Base-by-base conservation (phyloP, 2,329 filamentous ascomycete species). In the Scedosporium dehoogii region DNA sequence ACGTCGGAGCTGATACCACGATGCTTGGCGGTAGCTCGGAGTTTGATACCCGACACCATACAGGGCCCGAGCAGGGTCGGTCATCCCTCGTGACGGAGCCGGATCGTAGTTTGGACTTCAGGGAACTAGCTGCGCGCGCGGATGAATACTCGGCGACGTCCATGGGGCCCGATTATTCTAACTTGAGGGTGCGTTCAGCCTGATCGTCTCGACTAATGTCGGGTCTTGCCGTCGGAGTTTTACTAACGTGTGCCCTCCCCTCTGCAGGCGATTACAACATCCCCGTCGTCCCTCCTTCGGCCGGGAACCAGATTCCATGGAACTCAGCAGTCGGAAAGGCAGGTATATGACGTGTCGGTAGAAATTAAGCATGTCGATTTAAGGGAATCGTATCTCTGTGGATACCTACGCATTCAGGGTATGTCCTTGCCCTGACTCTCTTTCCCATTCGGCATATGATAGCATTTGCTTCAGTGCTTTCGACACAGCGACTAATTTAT, bases 341-440 rank as follows among this genome's bases (percentile, higher is more conserved):
- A 96, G 72, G 85, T 90, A 9, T 99, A 99, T 73, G 91, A 96
- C 65, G 94, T 99, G 1, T 90, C 97, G 70, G 94, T 99, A 2
- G 92, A 97, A 72, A 91, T 99, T 68, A 96, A 97, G 75, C 89
- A 97, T 75, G 92, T 97, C 55, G 92, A 97, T 72, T 88, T 97
- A 82, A 84, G 87, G 62, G 91, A 97, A 73, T 97, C 92, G 5
- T 97, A 93, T 69, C 81, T 99, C 6, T 97, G 93, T 72, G 94
- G 94, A 58, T 97, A 97, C 74, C 79, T 99, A 66, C 89, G 90
- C 68, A 99, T 99, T 67, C 90, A 97, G 87, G 93, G 93, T 92
- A 70, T 63, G 78, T 66, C 65, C 63, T 66, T 51, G 41, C 56
- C 44, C 53, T 44, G 16, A 33, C 48, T 66, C 9, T 27, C 23